Evolutionary conservation across 208 protist species (phyloP), one percentile per base, ranked within the genome.

Genomic region (Borovskyia barvae): DNA sequence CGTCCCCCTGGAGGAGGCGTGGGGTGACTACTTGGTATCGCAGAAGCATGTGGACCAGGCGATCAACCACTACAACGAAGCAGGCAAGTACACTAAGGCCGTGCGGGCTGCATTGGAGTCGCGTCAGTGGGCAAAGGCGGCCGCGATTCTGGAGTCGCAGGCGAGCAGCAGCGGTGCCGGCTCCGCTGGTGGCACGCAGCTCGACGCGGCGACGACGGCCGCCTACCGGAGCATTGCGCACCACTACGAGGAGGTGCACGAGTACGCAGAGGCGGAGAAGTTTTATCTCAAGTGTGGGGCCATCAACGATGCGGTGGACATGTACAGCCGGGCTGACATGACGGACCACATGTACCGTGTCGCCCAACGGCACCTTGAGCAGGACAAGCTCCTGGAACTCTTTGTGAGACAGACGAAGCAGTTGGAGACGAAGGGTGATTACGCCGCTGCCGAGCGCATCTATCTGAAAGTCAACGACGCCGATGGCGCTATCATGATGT

Each of bases 11-110:
- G 94, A 99, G 78, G 90, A 98, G 66, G 81, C 82, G 64, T 99
- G 97, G 97, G 97, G 97, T 33, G 97, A 98, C 72, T 97, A 95
- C 62, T 87, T 99, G n/a, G 94, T 98, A 5, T 76, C 62, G n/a
- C 89, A 97, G 65, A 88, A 94, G 75, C 93, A 98, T 53, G 73
- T 97, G 0, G 97, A 99, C 65, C 83, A 95, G 54, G 97, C 97
- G 12, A 98, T 98, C 63, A 96, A 97, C 69, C 97, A 99, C 85
- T 99, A 95, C 83, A 95, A 96, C 61, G 97, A 99, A 82, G 91
- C 97, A 0, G 87, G 90, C 43, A 77, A 94, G 68, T 92, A 95
- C 58, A 65, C 69, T 62, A 98, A 98, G 86, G 97, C 97, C 11
- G 93, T 99, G 60, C 92, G 97, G 69, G 92, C 94, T 15, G 97